phyloP scores from a whole-genome alignment of 495 filamentous ascomycete species.

The Choiromyces venosus region DNA sequence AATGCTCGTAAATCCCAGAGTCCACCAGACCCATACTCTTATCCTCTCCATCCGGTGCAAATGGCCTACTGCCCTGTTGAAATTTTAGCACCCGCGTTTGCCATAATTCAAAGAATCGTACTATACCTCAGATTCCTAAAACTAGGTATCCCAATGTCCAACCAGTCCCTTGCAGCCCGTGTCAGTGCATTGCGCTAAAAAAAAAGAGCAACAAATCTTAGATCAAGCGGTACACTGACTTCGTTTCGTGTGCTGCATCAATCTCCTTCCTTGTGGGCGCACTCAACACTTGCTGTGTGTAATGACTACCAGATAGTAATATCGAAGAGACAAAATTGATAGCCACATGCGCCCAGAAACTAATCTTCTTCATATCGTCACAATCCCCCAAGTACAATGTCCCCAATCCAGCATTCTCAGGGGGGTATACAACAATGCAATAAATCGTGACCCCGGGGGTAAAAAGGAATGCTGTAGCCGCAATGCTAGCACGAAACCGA shows the following conservation, averaged over 20 bases:
- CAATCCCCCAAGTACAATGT: conserved; percentile 31
- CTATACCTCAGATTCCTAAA: conserved; percentile 33
- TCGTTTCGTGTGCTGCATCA: conserved; percentile 30
- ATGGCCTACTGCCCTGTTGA: neutral
- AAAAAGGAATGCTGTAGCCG: neutral
- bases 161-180: conserved; percentile 10
- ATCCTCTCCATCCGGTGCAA: conserved; percentile 2
- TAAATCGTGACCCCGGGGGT: neutral
- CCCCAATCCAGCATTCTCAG: neutral
- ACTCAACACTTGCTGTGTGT: conserved; percentile 38
- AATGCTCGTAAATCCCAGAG: neutral
- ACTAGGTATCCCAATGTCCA: conserved; percentile 42
- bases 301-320: conserved; percentile 39
- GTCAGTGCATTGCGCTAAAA: neutral
- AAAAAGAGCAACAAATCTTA: neutral
- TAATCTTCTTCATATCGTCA: conserved; percentile 13
- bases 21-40: neutral
- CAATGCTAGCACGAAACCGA: neutral
- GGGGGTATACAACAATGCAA: neutral
- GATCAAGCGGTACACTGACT: neutral
- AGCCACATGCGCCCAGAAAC: conserved; percentile 29
- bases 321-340: conserved; percentile 40
- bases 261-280: conserved; percentile 41
- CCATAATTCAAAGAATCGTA: conserved; percentile 4
- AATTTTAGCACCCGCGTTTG: neutral